phyloP scores from a whole-genome alignment of 2,329 filamentous ascomycete species.

The Fusarium udum region DNA sequence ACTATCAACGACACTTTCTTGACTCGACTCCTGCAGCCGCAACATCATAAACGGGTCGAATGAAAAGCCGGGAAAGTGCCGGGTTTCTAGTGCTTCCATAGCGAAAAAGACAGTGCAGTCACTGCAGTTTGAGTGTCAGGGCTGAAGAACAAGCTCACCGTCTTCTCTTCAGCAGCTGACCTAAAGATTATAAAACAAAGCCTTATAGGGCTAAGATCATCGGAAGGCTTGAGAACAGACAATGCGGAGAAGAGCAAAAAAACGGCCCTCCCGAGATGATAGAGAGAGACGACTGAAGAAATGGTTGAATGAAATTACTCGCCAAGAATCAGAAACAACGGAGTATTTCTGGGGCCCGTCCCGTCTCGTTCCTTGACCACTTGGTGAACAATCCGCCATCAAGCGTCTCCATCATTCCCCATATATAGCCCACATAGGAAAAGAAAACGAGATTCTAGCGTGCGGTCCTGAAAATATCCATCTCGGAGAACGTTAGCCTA shows the following conservation, averaged over 20 bases:
- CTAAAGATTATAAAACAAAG: neutral
- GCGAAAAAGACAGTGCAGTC: neutral
- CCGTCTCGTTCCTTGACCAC: neutral
- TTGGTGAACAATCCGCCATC: neutral
- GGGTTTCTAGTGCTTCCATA: neutral
- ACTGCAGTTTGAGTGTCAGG: neutral
- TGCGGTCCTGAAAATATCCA: neutral
- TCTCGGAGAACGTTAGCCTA: neutral
- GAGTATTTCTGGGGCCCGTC: neutral
- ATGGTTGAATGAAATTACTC: conserved; percentile 1
- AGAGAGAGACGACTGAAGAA: neutral
- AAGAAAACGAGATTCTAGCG: neutral
- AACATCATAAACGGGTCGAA: neutral
- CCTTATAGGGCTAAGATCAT: neutral
- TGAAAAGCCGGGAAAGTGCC: neutral
- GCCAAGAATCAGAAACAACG: neutral
- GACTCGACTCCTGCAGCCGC: neutral
- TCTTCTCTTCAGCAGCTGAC: neutral
- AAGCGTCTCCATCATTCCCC: neutral
- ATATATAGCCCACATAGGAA: conserved; percentile 4
- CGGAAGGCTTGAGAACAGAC: conserved; percentile 2
- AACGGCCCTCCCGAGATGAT: neutral
- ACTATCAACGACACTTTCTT: conserved; percentile 11
- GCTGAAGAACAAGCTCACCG: neutral
- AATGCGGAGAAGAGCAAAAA: conserved; percentile 21